Base-by-base conservation (phyloP, 2,329 filamentous ascomycete genomes). In the Colletotrichum lupini region DNA sequence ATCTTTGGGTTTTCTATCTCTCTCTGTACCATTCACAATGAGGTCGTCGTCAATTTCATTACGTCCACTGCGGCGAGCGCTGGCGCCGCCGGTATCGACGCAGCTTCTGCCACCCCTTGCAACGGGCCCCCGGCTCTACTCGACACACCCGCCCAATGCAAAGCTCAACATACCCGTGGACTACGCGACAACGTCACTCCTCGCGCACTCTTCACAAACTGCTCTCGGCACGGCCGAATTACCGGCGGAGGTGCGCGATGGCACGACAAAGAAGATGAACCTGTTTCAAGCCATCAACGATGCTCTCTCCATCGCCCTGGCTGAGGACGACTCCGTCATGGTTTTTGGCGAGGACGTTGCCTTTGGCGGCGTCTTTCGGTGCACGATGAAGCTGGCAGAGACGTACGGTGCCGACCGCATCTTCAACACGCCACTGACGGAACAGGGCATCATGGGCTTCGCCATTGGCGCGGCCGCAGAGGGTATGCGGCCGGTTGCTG, bases 271-370 rank as follows among this genome's bases (percentile, higher is more conserved):
- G 81, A 93, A 94, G 76, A 93, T 97, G 88, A 98, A 98, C 83
- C 89, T 98, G 49, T 98, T 97, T 85, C 95, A 97, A 81, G 93
- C 97, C 63, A 92, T 99, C 86, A 98, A 98, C 81, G 92, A 96
- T 76, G 95, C 96, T 12, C 88, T 99, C 26, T 90, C 93, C 26
- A 94, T 93, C 72, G 94, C 96, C 28, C 88, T 99, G 32, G 90
- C 93, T 19, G 90, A 92, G 46, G 95, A 98, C 78, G 94, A 97
- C 76, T 92, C 92, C 22, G 95, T 98, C 26, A 86, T 98, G 69
- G 88, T 99, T 11, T 99, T 99, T 79, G 97, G 97, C 55, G 97
- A 99, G 83, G 97, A 99, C 80, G 95, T 99, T 8, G 94, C 97
- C 16, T 99, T 99, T 76, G 97, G 97, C 55, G 97, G 97, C 67